Base-by-base conservation (phyloP, 2,329 filamentous ascomycete species). In the Alternaria solani region DNA sequence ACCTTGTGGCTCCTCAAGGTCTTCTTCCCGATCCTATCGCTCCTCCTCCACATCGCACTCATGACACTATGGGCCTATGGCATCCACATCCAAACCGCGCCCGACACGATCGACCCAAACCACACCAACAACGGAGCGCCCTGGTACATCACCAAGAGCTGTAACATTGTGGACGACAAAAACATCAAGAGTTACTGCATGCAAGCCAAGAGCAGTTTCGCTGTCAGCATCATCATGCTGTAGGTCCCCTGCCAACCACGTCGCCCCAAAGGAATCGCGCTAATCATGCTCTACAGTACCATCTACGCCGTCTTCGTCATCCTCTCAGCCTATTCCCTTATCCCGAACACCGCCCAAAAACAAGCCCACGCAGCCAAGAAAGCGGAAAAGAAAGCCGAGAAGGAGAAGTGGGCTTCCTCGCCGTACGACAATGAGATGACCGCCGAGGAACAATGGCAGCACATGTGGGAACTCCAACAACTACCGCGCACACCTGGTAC, bases 121-220 rank as follows among this genome's bases (percentile, higher is more conserved):
- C 85, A 88, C 69, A 85, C 85, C 5, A 88, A 88, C 69, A 82
- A 83, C 26, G 83, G 87, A 26, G 85, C 86, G 18, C 86, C 90
- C 7, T 94, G 91, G 91, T 94, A 93, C 76, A 87, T 94, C 68
- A 85, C 86, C 55, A 88, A 90, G 75, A 87, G 86, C 62, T 94
- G 91, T 79, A 81, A 78, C 54, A 83, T 89, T 38, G 88, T 89
- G 2, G 81, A 81, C 54, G 81, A 84, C 5, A 83, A 83, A 51
- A 84, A 85, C 28, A 81, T 85, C 48, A 79, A 83, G 55, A 72
- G 77, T 7, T 87, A 86, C 69, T 94, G 91, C 76, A 78, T 83
- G 71, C 84, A 91, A 75, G 90, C 91, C 7, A 90, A 92, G 75
- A 86, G 84, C 53, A 83, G 84, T 14, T 90, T 92, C 68, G 89